Percentiles rank a stretch among this genome's conserved stretches.
Evolutionary conservation across 768 basidiomycete species (phyloP).

Genomic region (Gloeopeniophorella convolvens): DNA sequence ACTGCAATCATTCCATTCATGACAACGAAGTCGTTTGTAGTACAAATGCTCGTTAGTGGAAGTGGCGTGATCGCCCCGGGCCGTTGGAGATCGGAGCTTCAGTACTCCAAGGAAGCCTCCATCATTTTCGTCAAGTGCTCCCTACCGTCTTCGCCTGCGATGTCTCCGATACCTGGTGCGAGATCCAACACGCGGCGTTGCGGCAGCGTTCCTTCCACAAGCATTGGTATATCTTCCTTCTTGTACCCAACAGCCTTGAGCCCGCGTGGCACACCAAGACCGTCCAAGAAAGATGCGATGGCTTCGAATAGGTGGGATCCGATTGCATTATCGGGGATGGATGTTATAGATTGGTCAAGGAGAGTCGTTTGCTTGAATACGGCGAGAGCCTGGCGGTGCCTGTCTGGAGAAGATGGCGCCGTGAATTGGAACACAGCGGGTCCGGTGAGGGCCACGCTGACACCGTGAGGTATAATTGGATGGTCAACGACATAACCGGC

Average conservation of each 20-base stretch:
- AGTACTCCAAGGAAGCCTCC: conserved; percentile 74
- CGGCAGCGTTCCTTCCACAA: conserved; percentile 90
- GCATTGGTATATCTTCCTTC: conserved; percentile 53
- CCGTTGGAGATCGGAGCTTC: conserved; percentile 17
- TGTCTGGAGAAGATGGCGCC: conserved; percentile 85
- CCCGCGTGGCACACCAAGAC: conserved; percentile 79
- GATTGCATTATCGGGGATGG: conserved; percentile 72
- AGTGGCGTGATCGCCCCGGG: background rate
- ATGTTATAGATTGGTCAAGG: conserved; percentile 63
- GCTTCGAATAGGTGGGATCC: conserved; percentile 77
- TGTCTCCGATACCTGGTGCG: conserved; percentile 83
- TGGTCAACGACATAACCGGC: conserved; percentile 79
- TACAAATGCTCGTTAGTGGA: background rate
- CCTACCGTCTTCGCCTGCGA: conserved; percentile 75
- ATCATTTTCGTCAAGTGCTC: conserved; percentile 80
- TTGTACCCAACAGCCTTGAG: conserved; percentile 78
- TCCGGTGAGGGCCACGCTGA: conserved; percentile 86
- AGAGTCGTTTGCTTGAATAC: conserved; percentile 66
- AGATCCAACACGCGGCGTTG: conserved; percentile 89
- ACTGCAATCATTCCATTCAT: conserved; percentile 53
- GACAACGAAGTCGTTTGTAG: conserved; percentile 6
- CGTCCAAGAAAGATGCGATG: conserved; percentile 83
- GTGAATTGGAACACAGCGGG: conserved; percentile 97
- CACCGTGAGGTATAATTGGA: conserved; percentile 91
- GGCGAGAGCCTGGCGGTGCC: conserved; percentile 83